Evolutionary conservation across 2,329 filamentous ascomycete species (phyloP).

Genomic region (Sphaceloma murrayae): DNA sequence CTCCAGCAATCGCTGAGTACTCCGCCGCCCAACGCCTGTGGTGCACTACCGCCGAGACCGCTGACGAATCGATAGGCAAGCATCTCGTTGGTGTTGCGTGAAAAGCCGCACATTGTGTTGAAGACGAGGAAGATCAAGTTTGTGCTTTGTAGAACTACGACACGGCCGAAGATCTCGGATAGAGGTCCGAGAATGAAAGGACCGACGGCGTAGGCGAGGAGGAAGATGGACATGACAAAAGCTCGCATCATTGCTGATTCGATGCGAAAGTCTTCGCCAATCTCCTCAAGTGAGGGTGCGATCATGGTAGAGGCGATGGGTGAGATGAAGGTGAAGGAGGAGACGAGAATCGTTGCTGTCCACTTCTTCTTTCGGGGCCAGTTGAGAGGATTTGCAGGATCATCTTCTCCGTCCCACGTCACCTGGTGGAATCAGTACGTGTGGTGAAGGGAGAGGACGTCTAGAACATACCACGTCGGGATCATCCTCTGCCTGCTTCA

Average conservation of each 20-base stretch:
- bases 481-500: slow-evolving; percentile 12
- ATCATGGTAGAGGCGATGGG: slow-evolving; percentile 33
- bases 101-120: slow-evolving; percentile 32
- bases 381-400: slow-evolving; percentile 40
- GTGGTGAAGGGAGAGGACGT: neutral
- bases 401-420: slow-evolving; percentile 38
- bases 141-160: slow-evolving; percentile 29
- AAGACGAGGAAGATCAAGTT: slow-evolving; percentile 32
- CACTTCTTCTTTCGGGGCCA: slow-evolving; percentile 37
- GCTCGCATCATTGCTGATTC: slow-evolving; percentile 22
- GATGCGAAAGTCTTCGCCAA: slow-evolving; percentile 25
- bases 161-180: slow-evolving; percentile 31
- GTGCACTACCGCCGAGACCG: slow-evolving; percentile 31
- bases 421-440: slow-evolving; percentile 25
- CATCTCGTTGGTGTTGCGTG: slow-evolving; percentile 26
- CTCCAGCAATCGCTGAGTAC: slow-evolving; percentile 26
- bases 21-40: slow-evolving; percentile 31
- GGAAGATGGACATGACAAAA: slow-evolving; percentile 31
- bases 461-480: slow-evolving; percentile 10
- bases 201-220: slow-evolving; percentile 32
- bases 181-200: slow-evolving; percentile 31
- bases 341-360: slow-evolving; percentile 37
- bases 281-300: slow-evolving; percentile 28
- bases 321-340: slow-evolving; percentile 33
- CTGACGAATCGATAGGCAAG: slow-evolving; percentile 33